Evolutionary conservation across 805 yeast species (phyloP), one percentile per base, ranked within the genome.

Genomic region (Lipomyces kockii): DNA sequence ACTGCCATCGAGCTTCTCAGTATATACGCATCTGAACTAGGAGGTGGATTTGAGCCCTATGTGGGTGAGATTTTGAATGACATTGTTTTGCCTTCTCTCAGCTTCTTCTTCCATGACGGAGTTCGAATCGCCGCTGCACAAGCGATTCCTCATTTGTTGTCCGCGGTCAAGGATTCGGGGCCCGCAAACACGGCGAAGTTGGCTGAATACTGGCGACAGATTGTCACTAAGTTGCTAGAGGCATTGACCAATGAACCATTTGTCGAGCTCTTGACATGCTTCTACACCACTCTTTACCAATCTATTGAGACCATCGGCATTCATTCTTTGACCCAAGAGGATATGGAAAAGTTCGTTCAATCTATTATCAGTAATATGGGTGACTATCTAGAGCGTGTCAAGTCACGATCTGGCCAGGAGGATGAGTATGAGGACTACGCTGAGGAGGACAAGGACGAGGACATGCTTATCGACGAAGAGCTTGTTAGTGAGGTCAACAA

Each of bases 111-210:
- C 74, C 97, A 92, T 77, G 97, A 92, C 78, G 97, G 96, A 51
- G 98, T 94, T 5, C 87, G 98, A 73, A 91, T 90, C 34, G 86
- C 94, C n/a, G 92, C 97, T 58, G 93, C 97, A 1, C 85, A 88
- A 69, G 84, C 93, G 4, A 86, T 93, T 74, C 92, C 98, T 1
- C 87, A 92, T 3, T 81, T 94, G 63, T 80, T 95, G 67, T 80
- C 85, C 63, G 86, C 91, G 71, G 76, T 78, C 58, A 80, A 83
- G 29, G 74, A 72, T 29, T 72, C 76, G 3, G 77, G 78, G 11
- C 67, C 68, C 35, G 75, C 69, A 22, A 74, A 75, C 55, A 85
- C 92, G 3, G 81, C 83, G 11, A 88, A 87, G 71, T 86, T 92
- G 1, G 78, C 86, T 58, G 84, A 84, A 35, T 79, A 91, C 57